phyloP scores from a whole-genome alignment of 345 rosid species.

The Passiflora organensis region DNA sequence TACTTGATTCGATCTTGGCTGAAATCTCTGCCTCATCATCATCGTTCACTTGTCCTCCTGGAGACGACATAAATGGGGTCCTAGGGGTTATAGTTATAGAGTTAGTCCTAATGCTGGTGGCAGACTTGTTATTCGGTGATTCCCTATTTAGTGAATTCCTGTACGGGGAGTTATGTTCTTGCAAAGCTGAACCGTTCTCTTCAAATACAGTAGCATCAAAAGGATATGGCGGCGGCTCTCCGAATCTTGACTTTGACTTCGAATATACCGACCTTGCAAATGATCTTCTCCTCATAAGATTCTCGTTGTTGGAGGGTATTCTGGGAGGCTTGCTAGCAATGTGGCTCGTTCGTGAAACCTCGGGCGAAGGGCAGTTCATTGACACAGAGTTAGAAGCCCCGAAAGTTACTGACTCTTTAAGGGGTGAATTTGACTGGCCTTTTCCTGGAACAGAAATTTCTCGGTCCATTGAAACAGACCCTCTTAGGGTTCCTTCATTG shows the following conservation, averaged over 20 bases:
- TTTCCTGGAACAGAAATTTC: constrained; percentile 1
- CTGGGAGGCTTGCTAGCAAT: constrained; percentile 63
- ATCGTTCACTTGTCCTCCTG: constrained; percentile 33
- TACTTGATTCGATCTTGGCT: constrained; percentile 43
- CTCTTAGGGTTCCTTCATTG: constrained; percentile 35
- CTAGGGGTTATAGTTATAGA: constrained; percentile 31
- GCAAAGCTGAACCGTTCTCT: constrained; percentile 27
- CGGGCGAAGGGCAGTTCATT: constrained; percentile 39
- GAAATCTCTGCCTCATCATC: constrained; percentile 55
- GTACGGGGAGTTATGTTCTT: constrained; percentile 34
- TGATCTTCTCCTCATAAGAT: constrained; percentile 41
- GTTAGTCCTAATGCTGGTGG: constrained; percentile 23
- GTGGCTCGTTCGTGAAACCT: constrained; percentile 34
- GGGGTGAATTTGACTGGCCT: constrained; percentile 1
- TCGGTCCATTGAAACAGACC: constrained; percentile 18
- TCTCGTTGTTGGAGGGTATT: constrained; percentile 32
- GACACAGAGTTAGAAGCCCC: constrained; percentile 33
- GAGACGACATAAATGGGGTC: constrained; percentile 34
- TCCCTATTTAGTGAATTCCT: constrained; percentile 32
- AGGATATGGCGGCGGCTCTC: constrained; percentile 45
- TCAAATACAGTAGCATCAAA: constrained; percentile 35
- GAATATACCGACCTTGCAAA: constrained; percentile 53
- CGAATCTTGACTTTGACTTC: constrained; percentile 84
- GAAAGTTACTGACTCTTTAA: constrained; percentile 8
- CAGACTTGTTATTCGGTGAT: constrained; percentile 45